Conservation (phyloP, 495 filamentous ascomycete species). For the Penicillium cataractarum region DNA sequence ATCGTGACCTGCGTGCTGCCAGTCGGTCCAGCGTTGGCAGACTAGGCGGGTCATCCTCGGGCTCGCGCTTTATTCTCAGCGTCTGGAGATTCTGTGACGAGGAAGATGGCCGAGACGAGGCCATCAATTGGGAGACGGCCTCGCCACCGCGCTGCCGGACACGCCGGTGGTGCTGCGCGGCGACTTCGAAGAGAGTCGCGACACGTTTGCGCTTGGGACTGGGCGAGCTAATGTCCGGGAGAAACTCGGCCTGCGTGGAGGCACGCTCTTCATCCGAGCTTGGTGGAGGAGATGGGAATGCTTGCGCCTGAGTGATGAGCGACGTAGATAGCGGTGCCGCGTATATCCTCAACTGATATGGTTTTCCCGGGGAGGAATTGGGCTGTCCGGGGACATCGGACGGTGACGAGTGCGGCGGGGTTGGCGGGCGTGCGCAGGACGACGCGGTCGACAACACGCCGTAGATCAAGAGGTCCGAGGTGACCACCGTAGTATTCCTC, state of each 20-base stretch:
- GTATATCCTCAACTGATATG: constrained; percentile 45
- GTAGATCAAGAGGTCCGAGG: constrained; percentile 61
- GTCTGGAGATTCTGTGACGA: constrained; percentile 41
- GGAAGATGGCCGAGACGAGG: constrained; percentile 38
- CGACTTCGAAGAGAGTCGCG: constrained; percentile 60
- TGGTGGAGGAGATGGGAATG: constrained; percentile 38
- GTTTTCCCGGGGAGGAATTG: constrained; percentile 15
- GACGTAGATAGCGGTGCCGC: constrained; percentile 42
- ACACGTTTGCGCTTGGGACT: constrained; percentile 60
- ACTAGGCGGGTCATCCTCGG: constrained; percentile 37
- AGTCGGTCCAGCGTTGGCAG: constrained; percentile 40
- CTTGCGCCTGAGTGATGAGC: constrained; percentile 38
- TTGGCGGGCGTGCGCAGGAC: constrained; percentile 42
- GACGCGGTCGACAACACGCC: constrained; percentile 42
- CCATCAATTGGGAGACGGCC: constrained; percentile 60
- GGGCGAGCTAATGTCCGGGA: constrained; percentile 46
- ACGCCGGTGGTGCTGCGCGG: constrained; percentile 57
- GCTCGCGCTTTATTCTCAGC: constrained; percentile 44
- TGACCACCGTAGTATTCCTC: constrained; percentile 26
- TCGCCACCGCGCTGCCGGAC: constrained; percentile 59
- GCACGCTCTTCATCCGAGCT: constrained; percentile 25
- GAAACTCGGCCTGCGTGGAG: constrained; percentile 40
- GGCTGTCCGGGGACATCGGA: constrained; percentile 27
- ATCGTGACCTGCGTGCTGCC: constrained; percentile 38
- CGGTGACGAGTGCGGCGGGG: constrained; percentile 52